Evolutionary conservation across 2,329 filamentous ascomycete genomes (phyloP).

Genomic region (Paecilomyces variotii): DNA sequence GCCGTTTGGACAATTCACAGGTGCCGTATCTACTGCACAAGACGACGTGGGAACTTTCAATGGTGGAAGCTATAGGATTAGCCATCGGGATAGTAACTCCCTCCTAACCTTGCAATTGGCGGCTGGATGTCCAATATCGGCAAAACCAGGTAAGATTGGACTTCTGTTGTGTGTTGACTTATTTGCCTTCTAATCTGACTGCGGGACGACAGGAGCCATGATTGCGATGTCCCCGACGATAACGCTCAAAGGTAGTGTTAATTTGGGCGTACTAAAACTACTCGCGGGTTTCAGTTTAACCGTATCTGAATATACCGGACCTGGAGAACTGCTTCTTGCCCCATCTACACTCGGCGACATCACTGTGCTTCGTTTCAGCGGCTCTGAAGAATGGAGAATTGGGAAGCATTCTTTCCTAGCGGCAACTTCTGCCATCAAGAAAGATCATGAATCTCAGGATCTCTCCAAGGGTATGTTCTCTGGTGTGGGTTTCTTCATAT

Average conservation of each 20-base stretch:
- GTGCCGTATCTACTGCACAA: slow-evolving; percentile 53
- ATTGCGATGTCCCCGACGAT: slow-evolving; percentile 90
- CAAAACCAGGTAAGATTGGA: slow-evolving; percentile 57
- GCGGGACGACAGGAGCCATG: slow-evolving; percentile 58
- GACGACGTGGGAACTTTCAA: slow-evolving; percentile 97
- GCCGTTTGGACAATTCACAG: slow-evolving; percentile 51
- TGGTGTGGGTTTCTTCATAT: slow-evolving; percentile 85
- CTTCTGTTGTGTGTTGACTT: background rate
- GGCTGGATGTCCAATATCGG: slow-evolving; percentile 73
- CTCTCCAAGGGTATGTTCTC: slow-evolving; percentile 88
- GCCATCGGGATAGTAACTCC: slow-evolving; percentile 84
- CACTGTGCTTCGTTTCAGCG: slow-evolving; percentile 65
- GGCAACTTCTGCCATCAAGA: slow-evolving; percentile 76
- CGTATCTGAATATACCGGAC: slow-evolving; percentile 74
- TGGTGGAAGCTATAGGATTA: slow-evolving; percentile 87
- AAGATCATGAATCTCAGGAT: slow-evolving; percentile 78
- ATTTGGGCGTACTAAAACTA: slow-evolving; percentile 89
- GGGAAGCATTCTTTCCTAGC: slow-evolving; percentile 83
- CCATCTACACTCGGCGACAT: slow-evolving; percentile 78
- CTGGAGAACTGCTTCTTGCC: slow-evolving; percentile 80
- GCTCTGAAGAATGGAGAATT: slow-evolving; percentile 65
- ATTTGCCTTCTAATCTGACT: too few species aligned
- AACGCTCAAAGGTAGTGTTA: slow-evolving; percentile 71
- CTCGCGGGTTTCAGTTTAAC: slow-evolving; percentile 71
- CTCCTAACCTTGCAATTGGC: slow-evolving; percentile 86